These are phyloP conservation scores for Macrolepiota albuminosa DNA, from an alignment of 768 basidiomycete species.

Conservation along the genomic window DNA sequence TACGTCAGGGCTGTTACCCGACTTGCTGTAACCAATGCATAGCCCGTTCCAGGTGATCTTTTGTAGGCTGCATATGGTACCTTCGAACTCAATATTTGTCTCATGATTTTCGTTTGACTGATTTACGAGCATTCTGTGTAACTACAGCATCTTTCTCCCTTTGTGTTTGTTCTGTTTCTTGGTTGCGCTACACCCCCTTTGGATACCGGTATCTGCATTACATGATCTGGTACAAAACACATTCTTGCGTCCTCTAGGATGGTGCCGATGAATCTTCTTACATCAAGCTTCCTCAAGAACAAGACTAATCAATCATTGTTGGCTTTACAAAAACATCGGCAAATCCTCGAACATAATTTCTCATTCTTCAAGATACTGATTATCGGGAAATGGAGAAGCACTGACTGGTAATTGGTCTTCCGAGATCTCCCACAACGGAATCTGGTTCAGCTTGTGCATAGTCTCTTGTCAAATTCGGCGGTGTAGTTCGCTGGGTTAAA, in stretches of 20 bases:
- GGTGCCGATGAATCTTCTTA: not conserved
- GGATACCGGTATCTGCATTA: not conserved
- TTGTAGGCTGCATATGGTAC: not conserved
- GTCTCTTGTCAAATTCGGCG: not conserved
- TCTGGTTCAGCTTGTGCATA: not conserved
- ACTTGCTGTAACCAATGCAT: not conserved
- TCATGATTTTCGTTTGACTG: not conserved
- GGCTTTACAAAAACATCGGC: not conserved
- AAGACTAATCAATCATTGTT: not conserved
- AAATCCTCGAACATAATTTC: not conserved
- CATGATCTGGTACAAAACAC: not conserved
- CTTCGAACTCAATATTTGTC: not conserved
- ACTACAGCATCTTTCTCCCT: not conserved
- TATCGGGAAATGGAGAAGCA: not conserved
- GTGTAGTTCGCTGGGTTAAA: not conserved
- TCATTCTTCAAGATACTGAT: not conserved
- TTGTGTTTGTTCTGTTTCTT: not conserved
- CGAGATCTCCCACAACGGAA: not conserved
- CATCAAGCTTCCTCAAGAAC: not conserved
- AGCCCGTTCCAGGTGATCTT: not conserved
- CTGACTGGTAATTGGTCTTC: not conserved
- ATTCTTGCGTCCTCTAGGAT: not conserved
- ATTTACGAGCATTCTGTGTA: not conserved
- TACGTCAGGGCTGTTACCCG: slow-evolving; percentile 23
- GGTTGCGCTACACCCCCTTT: not conserved